phyloP scores from a whole-genome alignment of 768 basidiomycete genomes.

The Lactarius sanguifluus region DNA sequence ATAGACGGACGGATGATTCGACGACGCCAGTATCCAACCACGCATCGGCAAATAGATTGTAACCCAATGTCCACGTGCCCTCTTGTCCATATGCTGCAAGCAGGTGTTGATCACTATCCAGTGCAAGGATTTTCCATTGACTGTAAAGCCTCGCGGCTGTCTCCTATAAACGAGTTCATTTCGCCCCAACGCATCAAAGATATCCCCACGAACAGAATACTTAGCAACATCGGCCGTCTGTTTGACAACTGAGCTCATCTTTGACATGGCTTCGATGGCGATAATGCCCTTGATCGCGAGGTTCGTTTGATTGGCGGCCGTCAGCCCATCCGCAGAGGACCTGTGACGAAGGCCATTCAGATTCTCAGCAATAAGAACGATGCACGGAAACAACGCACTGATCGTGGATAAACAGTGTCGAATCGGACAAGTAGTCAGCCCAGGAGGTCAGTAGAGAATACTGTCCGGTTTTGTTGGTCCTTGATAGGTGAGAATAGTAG shows the following conservation, averaged over 20 bases:
- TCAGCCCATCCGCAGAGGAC: neutral
- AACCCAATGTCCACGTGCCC: neutral
- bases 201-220: neutral
- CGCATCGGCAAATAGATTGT: neutral
- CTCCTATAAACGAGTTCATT: neutral
- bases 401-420: neutral
- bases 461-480: neutral
- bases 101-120: neutral
- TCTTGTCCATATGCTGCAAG: neutral
- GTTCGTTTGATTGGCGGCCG: neutral
- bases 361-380: neutral
- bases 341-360: neutral
- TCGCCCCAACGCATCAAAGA: neutral
- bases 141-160: neutral
- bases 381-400: neutral
- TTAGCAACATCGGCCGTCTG: neutral
- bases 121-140: neutral
- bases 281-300: conserved; percentile 1
- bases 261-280: neutral
- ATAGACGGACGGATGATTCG: neutral
- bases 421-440: neutral
- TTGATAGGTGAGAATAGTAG: neutral
- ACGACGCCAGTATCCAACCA: neutral
- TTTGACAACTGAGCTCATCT: neutral
- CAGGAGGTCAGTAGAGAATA: neutral